phyloP scores from a whole-genome alignment of 371 early-diverging fungal species.

The Rhizopus microsporus region DNA sequence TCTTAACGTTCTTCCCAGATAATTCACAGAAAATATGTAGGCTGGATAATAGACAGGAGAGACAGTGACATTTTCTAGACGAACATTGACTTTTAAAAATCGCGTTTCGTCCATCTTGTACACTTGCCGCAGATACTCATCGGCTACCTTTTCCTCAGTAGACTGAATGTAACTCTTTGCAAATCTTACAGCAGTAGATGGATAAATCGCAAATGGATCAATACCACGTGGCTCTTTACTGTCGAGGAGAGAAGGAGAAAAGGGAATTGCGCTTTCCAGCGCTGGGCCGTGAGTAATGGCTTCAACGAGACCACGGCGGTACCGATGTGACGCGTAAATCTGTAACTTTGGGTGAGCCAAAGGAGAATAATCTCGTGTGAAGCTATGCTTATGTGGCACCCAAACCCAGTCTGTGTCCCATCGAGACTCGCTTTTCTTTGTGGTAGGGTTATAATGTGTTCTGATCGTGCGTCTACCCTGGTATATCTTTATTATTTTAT shows the following conservation, averaged over 20 bases:
- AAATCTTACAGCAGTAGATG: slow-evolving; percentile 55
- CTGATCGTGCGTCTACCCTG: slow-evolving; percentile 46
- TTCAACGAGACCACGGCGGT: slow-evolving; percentile 58
- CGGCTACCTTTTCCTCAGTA: slow-evolving; percentile 48
- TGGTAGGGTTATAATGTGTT: slow-evolving; percentile 46
- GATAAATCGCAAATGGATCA: slow-evolving; percentile 58
- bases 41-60: slow-evolving; percentile 64
- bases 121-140: slow-evolving; percentile 46
- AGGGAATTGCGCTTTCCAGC: slow-evolving; percentile 43
- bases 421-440: slow-evolving; percentile 43
- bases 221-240: slow-evolving; percentile 27
- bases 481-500: neutral
- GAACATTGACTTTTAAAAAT: slow-evolving; percentile 50
- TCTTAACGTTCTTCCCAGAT: slow-evolving; percentile 53
- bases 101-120: slow-evolving; percentile 57
- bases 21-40: slow-evolving; percentile 52
- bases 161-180: slow-evolving; percentile 49
- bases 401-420: slow-evolving; percentile 63
- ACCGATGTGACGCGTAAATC: slow-evolving; percentile 61
- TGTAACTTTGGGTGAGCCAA: slow-evolving; percentile 50
- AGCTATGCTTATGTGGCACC: slow-evolving; percentile 45
- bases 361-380: slow-evolving; percentile 48
- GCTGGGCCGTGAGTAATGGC: slow-evolving; percentile 52
- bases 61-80: slow-evolving; percentile 41
- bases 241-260: slow-evolving; percentile 46